Percentiles rank a stretch among this genome's conserved stretches.
These are phyloP conservation scores for Pichia sp. DNA, from an alignment of 1,139 yeast genomes.

Conservation along the genomic window DNA sequence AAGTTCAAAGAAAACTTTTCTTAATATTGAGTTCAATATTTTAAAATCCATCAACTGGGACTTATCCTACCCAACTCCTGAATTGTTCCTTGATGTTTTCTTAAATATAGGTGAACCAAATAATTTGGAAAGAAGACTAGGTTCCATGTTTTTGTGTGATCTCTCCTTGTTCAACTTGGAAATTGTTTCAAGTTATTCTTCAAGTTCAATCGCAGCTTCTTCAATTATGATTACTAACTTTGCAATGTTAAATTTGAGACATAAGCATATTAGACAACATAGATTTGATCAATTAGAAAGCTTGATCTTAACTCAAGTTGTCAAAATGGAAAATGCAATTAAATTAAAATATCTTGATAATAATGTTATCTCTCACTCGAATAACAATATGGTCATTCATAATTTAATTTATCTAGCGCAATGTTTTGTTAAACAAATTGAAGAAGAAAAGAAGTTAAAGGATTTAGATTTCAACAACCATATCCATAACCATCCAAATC, in stretches of 20 bases:
- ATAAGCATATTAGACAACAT: conserved; percentile 17
- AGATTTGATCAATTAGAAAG: conserved; percentile 26
- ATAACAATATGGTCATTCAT: conserved; percentile 18
- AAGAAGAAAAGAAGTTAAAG: conserved; percentile 15
- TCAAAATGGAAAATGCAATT: conserved; percentile 23
- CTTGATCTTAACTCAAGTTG: conserved; percentile 20
- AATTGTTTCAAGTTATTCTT: conserved; percentile 47
- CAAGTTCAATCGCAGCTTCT: conserved; percentile 53
- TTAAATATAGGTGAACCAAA: conserved; percentile 33
- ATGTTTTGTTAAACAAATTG: conserved; percentile 19
- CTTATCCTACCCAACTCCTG: conserved; percentile 52
- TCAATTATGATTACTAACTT: conserved; percentile 30
- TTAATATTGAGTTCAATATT: conserved; percentile 64
- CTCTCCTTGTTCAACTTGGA: conserved; percentile 57
- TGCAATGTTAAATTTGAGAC: conserved; percentile 21
- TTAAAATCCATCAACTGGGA: conserved; percentile 54
- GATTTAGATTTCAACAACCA: conserved; percentile 9
- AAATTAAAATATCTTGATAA: conserved; percentile 22
- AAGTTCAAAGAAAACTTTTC: conserved; percentile 51
- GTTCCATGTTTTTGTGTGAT: conserved; percentile 59
- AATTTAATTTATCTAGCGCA: conserved; percentile 22
- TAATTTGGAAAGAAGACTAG: conserved; percentile 44
- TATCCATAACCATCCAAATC: conserved; percentile 2
- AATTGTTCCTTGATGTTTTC: conserved; percentile 52
- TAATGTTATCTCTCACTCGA: conserved; percentile 11